Evolutionary conservation across 2,329 filamentous ascomycete species (phyloP).

Genomic region (Escovopsis weberi): DNA sequence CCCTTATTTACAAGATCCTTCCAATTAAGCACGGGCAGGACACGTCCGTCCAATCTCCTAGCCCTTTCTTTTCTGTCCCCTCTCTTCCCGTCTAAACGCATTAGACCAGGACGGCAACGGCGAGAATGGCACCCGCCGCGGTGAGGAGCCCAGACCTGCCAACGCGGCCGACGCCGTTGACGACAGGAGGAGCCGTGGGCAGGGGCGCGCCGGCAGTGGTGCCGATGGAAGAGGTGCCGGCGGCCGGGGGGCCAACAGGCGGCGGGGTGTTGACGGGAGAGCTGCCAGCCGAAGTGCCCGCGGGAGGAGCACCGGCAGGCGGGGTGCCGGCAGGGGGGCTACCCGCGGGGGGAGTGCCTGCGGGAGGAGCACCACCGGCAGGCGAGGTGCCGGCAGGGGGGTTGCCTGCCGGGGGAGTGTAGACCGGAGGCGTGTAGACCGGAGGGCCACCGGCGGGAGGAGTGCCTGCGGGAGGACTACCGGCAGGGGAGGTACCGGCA

Average conservation of each 20-base stretch:
- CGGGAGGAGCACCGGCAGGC: not conserved
- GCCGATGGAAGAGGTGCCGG: constrained; percentile 7
- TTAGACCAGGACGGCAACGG: not conserved
- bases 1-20: no score
- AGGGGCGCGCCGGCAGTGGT: constrained; percentile 4
- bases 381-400: not conserved
- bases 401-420: not conserved
- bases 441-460: constrained; percentile 1
- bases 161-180: not conserved
- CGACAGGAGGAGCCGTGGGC: not conserved
- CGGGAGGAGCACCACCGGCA: constrained; percentile 2
- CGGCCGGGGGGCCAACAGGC: not conserved
- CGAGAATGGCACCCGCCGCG: not conserved
- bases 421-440: constrained; percentile 12
- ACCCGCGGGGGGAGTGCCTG: not conserved
- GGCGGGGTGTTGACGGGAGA: not conserved
- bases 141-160: not conserved
- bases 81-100: no score
- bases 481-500: not conserved
- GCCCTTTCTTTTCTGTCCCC: no score
- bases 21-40: no score
- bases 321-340: not conserved
- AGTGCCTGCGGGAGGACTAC: not conserved
- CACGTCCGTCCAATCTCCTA: no score
- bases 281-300: constrained; percentile 2